phyloP scores from a whole-genome alignment of 139 green algal species.

The Volvox reticuliferus region DNA sequence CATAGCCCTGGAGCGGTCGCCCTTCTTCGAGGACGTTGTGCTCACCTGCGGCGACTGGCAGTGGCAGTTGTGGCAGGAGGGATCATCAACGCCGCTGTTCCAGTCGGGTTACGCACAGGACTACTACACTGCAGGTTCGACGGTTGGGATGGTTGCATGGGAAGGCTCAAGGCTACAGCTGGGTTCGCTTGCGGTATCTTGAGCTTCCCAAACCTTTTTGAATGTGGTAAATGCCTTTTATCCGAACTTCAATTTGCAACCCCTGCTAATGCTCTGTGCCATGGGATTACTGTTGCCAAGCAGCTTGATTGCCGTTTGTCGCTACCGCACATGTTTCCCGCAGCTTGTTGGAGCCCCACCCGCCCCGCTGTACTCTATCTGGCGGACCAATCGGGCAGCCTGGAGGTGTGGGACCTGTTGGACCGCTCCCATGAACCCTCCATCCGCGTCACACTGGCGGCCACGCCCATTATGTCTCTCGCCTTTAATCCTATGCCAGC shows the following conservation, averaged over 20 bases:
- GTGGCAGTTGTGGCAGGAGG: constrained; percentile 76
- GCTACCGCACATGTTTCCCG: neutral
- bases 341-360: constrained; percentile 86
- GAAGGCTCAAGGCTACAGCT: too few species aligned
- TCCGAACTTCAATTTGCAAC: too few species aligned
- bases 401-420: constrained; percentile 88
- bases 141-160: neutral
- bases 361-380: constrained; percentile 82
- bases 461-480: constrained; percentile 71
- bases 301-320: too few species aligned
- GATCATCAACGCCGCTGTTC: constrained; percentile 71
- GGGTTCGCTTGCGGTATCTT: too few species aligned
- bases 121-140: constrained; percentile 78
- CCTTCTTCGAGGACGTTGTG: constrained; percentile 88
- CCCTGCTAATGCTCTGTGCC: too few species aligned
- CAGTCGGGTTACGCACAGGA: constrained; percentile 67
- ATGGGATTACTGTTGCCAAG: too few species aligned
- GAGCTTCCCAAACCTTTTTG: too few species aligned
- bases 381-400: constrained; percentile 64
- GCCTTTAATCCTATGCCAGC: constrained; percentile 65
- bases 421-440: constrained; percentile 84
- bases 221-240: too few species aligned
- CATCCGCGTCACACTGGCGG: constrained; percentile 60
- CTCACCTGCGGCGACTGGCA: constrained; percentile 84
- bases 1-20: constrained; percentile 73